Evolutionary conservation across 768 basidiomycete genomes (phyloP).

Genomic region (Postia placenta): DNA sequence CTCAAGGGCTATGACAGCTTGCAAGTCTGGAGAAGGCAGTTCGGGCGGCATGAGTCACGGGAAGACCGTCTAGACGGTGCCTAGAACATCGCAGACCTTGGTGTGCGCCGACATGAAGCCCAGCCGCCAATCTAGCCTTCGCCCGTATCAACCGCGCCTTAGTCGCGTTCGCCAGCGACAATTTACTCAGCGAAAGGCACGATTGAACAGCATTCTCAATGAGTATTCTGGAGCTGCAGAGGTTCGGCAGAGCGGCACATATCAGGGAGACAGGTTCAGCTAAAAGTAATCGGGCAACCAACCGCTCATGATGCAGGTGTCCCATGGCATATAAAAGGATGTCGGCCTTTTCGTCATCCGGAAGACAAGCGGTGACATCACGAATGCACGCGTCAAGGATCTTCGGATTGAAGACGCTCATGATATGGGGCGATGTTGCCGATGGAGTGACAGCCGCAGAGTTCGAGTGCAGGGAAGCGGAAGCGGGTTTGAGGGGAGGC

Average conservation of each 20-base stretch:
- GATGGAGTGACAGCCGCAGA: not conserved
- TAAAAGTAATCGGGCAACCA: slow-evolving; percentile 13
- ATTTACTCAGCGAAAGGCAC: slow-evolving; percentile 51
- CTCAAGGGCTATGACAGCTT: slow-evolving; percentile 53
- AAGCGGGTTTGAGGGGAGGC: not conserved
- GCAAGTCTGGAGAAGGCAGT: slow-evolving; percentile 42
- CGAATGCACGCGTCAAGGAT: slow-evolving; percentile 74
- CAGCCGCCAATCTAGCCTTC: slow-evolving; percentile 56
- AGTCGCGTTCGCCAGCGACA: slow-evolving; percentile 44
- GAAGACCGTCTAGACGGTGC: slow-evolving; percentile 14
- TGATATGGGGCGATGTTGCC: slow-evolving; percentile 14
- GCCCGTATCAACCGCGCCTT: slow-evolving; percentile 63
- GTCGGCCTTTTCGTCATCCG: slow-evolving; percentile 63
- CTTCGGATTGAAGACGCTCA: slow-evolving; percentile 70
- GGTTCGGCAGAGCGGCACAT: not conserved
- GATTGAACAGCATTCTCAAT: slow-evolving; percentile 76
- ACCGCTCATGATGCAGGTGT: slow-evolving; percentile 70
- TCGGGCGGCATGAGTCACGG: slow-evolving; percentile 5
- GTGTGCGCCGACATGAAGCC: slow-evolving; percentile 54
- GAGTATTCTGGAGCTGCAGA: slow-evolving; percentile 44
- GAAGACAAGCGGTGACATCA: slow-evolving; percentile 52
- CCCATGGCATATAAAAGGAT: slow-evolving; percentile 77
- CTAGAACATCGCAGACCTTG: slow-evolving; percentile 42
- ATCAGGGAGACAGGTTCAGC: slow-evolving; percentile 2
- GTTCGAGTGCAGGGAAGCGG: not conserved